Conservation (phyloP, 2,329 filamentous ascomycete species). For the Sphaerulina vaccinii region DNA sequence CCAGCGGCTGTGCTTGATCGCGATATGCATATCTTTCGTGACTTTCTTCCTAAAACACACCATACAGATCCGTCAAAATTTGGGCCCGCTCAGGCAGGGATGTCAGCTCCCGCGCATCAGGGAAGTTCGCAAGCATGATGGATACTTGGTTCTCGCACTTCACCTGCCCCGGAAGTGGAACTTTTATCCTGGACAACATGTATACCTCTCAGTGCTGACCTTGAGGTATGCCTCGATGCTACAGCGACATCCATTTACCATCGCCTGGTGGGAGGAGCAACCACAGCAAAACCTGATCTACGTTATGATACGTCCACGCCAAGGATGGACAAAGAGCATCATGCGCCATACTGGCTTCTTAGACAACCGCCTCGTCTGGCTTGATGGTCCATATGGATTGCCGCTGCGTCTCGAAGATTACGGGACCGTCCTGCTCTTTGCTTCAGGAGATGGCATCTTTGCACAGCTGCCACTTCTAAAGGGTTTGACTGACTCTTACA, state of each 20-base stretch:
- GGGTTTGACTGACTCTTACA: not conserved
- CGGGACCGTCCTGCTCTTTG: constrained; percentile 3
- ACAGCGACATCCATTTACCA: constrained; percentile 2
- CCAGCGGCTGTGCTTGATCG: too few species aligned
- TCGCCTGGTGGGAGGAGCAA: not conserved
- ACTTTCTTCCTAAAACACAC: too few species aligned
- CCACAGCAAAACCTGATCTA: not conserved
- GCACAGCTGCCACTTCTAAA: constrained; percentile 4
- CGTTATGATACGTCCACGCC: not conserved
- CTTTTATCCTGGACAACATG: not conserved
- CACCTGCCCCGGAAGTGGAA: not conserved
- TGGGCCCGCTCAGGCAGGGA: too few species aligned
- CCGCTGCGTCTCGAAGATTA: not conserved
- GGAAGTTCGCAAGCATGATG: not conserved
- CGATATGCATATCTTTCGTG: too few species aligned
- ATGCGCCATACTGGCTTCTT: not conserved
- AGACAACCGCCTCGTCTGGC: not conserved
- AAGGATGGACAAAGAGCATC: constrained; percentile 1
- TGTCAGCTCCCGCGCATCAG: too few species aligned
- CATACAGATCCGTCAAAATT: too few species aligned
- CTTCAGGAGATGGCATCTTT: constrained; percentile 4
- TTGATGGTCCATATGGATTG: not conserved
- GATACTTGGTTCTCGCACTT: not conserved
- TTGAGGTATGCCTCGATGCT: constrained; percentile 2
- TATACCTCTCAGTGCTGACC: constrained; percentile 3